These are phyloP conservation scores for Aciculosporium take DNA, from an alignment of 2,329 filamentous ascomycete genomes.

Conservation along the genomic window DNA sequence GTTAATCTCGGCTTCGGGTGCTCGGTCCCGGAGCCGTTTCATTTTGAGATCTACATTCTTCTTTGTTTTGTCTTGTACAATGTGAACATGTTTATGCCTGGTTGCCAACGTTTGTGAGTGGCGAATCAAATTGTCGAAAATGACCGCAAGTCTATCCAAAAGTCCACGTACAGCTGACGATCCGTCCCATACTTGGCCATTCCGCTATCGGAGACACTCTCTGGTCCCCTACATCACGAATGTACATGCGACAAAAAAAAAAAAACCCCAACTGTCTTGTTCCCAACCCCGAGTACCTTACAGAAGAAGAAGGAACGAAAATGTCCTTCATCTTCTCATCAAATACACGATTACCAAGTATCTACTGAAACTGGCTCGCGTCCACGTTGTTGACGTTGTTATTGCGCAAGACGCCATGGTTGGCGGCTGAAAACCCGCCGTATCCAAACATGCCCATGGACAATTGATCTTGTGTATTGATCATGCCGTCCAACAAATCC, in stretches of 20 bases:
- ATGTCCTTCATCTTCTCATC: background rate
- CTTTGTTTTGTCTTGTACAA: background rate
- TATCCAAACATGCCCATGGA: constrained; percentile 18
- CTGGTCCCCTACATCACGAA: too few species aligned
- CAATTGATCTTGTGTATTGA: constrained; percentile 15
- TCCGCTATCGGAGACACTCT: too few species aligned
- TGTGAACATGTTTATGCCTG: background rate
- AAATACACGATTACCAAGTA: background rate
- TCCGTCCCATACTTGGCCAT: too few species aligned
- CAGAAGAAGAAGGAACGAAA: too few species aligned
- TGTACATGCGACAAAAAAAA: background rate
- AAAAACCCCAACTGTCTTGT: background rate
- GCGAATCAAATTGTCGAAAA: too few species aligned
- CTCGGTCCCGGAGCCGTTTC: constrained; percentile 38
- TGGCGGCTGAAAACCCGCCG: constrained; percentile 13
- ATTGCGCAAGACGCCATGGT: constrained; percentile 5
- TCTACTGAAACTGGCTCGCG: constrained; percentile 4
- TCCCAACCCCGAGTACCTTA: too few species aligned
- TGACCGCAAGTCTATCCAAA: too few species aligned
- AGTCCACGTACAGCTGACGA: too few species aligned
- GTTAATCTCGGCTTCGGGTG: constrained; percentile 42
- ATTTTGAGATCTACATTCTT: constrained; percentile 43
- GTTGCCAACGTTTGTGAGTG: too few species aligned
- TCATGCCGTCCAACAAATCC: constrained; percentile 28
- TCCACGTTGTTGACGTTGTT: constrained; percentile 4